Evolutionary conservation across 1,284 basidiomycete genomes (phyloP), one percentile per base, ranked within the genome.

Genomic region (Ustilago loliicola): DNA sequence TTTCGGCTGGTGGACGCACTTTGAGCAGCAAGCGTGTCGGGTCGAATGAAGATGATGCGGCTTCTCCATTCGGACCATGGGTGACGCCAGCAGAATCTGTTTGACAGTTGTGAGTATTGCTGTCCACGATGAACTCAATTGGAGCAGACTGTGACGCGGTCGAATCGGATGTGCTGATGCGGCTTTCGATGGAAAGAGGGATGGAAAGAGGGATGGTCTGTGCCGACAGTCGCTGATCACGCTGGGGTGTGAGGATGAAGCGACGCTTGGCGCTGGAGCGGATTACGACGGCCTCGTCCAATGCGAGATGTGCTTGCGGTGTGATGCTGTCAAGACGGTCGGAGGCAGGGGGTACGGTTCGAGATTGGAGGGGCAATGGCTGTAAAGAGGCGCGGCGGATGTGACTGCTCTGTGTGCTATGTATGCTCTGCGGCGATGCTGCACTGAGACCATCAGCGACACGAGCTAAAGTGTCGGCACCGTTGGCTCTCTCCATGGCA

Each of bases 381-480:
- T 71, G 68, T 2, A 65, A 23, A 5, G 67, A 60, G 15, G 62
- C 55, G 23, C 45, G 59, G 17, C 40, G 30, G 38, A 27, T 6
- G 30, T 54, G 55, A 21, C 25, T 21, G 50, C n/a, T 61, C 5
- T 61, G 53, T 19, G 48, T 50, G 27, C 48, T 50, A 1, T 50
- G 23, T 13, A 13, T 25, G 50, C 17, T 57, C 1, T 61, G 53
- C 4, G 65, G 34, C 8, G 61, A 30, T 9, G 71, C 2, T 3
- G 40, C 9, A 30, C 55, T 48, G 56, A 78, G 76, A n/a, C 65
- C 65, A 11, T 74, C 62, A 29, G 72, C 76, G 23, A 78, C 61
- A 4, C 59, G 58, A 8, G 64, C 68, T 13, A 78, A 55, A 0
- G 67, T 64, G 11, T 78, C 64, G 23, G 76, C 70, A 19, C 66